Evolutionary conservation across 495 filamentous ascomycete genomes (phyloP).

Genomic region (Aspergillus diversus): DNA sequence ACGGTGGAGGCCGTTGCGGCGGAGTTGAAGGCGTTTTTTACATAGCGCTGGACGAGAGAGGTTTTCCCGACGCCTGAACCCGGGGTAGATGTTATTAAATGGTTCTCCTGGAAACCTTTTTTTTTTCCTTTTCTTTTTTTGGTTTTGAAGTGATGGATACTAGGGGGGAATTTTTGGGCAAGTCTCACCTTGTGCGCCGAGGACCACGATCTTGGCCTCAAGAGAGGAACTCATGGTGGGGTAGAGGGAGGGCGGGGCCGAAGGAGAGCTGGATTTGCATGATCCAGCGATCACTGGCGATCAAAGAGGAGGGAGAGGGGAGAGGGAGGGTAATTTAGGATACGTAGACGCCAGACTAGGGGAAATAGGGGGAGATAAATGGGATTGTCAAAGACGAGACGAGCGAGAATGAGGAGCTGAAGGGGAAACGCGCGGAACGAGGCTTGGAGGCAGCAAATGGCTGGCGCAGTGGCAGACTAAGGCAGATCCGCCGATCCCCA

Average conservation of each 20-base stretch:
- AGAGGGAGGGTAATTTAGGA: background rate
- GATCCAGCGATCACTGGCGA: constrained; percentile 26
- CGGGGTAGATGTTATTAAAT: background rate
- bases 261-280: constrained; percentile 37
- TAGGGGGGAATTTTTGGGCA: background rate
- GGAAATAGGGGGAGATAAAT: background rate
- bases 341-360: background rate
- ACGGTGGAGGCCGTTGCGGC: constrained; percentile 76
- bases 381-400: background rate
- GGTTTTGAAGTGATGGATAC: background rate
- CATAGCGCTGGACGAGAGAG: constrained; percentile 83
- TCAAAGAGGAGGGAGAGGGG: constrained; percentile 8
- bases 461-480: constrained; percentile 1
- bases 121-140: background rate
- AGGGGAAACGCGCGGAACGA: constrained; percentile 14
- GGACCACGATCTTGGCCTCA: constrained; percentile 91
- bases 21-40: constrained; percentile 76
- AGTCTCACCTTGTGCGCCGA: constrained; percentile 72
- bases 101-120: background rate
- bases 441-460: constrained; percentile 1
- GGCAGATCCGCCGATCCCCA: constrained; percentile 26
- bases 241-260: constrained; percentile 33
- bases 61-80: constrained; percentile 86
- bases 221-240: constrained; percentile 70
- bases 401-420: background rate